Evolutionary conservation across 768 basidiomycete species (phyloP).

Genomic region (Tulasnella calospora): DNA sequence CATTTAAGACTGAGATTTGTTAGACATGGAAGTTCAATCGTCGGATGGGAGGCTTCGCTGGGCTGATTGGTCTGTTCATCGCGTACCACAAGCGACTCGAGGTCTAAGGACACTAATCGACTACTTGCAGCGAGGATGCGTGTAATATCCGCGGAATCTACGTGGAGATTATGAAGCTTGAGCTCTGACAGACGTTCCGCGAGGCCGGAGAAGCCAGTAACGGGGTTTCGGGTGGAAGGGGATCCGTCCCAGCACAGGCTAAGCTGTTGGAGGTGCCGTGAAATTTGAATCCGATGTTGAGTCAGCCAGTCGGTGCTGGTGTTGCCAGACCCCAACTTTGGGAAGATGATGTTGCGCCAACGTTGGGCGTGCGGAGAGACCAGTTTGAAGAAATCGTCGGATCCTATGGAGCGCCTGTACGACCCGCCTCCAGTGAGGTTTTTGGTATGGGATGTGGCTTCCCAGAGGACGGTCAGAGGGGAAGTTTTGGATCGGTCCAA

Average conservation of each 20-base stretch:
- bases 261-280: not conserved
- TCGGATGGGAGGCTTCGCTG: not conserved
- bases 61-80: not conserved
- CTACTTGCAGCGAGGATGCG: not conserved
- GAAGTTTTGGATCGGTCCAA: not conserved
- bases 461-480: not conserved
- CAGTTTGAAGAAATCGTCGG: not conserved
- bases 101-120: not conserved
- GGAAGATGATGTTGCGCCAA: not conserved
- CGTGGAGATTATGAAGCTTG: not conserved
- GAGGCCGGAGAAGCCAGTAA: not conserved
- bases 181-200: not conserved
- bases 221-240: not conserved
- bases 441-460: not conserved
- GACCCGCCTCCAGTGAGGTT: not conserved
- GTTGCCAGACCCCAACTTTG: not conserved
- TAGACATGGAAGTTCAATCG: not conserved
- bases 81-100: not conserved
- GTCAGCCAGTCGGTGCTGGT: not conserved
- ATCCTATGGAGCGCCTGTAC: not conserved
- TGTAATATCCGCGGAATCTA: not conserved
- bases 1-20: not conserved
- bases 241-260: not conserved
- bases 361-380: not conserved
- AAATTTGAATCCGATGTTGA: not conserved